A percentile compares a stretch with the other conserved stretches of the same genome.
These are phyloP conservation scores for Fusarium heterosporum DNA, from an alignment of 2,329 filamentous ascomycete species.

Conservation along the genomic window DNA sequence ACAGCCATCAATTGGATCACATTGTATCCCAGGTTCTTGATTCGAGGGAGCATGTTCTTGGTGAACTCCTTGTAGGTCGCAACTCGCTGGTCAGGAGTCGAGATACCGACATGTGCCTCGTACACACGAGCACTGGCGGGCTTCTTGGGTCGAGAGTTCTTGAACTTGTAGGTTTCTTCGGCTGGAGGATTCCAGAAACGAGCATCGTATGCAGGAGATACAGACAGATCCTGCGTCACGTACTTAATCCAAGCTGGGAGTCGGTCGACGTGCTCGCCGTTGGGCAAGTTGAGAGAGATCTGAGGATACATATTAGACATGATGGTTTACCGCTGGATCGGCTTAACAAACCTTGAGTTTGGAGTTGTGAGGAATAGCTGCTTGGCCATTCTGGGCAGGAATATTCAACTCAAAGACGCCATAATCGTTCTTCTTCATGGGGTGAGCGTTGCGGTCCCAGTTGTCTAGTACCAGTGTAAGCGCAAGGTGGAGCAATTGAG, in stretches of 20 bases:
- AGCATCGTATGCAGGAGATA: conserved; percentile 94
- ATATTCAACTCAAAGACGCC: conserved; percentile 89
- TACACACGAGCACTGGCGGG: conserved; percentile 91
- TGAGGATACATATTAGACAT: conserved; percentile 51
- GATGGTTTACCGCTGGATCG: neutral
- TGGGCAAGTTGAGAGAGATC: conserved; percentile 86
- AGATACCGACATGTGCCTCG: conserved; percentile 98
- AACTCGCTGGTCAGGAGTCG: conserved; percentile 87
- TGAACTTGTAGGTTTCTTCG: conserved; percentile 82
- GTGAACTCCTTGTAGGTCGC: conserved; percentile 99
- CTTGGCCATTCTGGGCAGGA: conserved; percentile 76
- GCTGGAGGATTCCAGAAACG: conserved; percentile 95
- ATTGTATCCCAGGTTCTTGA: conserved; percentile 92
- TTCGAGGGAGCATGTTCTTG: conserved; percentile 88
- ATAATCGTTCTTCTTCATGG: conserved; percentile 87
- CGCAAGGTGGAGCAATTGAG: neutral
- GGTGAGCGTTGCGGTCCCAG: conserved; percentile 85
- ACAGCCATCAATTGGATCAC: conserved; percentile 98
- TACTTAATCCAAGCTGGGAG: conserved; percentile 97
- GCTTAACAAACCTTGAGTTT: conserved; percentile 83
- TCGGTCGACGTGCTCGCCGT: conserved; percentile 84
- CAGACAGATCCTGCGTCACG: conserved; percentile 89
- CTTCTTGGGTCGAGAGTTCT: conserved; percentile 83
- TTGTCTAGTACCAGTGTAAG: conserved; percentile 68
- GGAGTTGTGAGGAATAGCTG: conserved; percentile 89